These are phyloP conservation scores for Psidium guajava DNA, from an alignment of 345 rosid genomes.

Conservation along the genomic window DNA sequence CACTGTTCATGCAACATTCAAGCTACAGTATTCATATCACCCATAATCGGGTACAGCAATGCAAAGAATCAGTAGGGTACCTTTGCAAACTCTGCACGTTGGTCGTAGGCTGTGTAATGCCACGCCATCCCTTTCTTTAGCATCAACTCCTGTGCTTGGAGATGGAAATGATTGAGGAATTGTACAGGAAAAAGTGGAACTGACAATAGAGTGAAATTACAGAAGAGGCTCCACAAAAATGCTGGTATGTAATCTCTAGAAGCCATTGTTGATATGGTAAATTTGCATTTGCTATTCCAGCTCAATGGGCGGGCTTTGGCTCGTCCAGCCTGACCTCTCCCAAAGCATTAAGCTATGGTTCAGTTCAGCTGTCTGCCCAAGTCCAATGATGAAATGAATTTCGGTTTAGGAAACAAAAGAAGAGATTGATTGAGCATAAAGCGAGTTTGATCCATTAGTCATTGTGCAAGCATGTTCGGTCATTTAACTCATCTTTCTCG, in stretches of 20 bases:
- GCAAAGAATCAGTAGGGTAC: slow-evolving; percentile 10
- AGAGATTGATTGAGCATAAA: not conserved
- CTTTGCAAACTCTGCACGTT: slow-evolving; percentile 38
- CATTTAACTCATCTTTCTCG: not conserved
- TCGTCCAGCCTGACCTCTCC: not conserved
- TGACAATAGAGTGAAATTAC: not conserved
- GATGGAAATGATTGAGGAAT: not conserved
- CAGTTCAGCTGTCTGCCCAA: not conserved
- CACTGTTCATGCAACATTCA: slow-evolving; percentile 23
- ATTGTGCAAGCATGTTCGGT: not conserved
- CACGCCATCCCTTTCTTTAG: slow-evolving; percentile 79
- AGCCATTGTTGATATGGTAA: not conserved
- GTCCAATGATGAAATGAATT: not conserved
- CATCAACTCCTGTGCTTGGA: slow-evolving; percentile 46
- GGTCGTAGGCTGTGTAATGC: slow-evolving; percentile 65
- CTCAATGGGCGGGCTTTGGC: not conserved
- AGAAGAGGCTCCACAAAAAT: not conserved
- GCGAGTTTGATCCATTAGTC: not conserved
- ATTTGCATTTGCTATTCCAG: not conserved
- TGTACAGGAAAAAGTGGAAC: not conserved
- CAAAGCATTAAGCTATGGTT: not conserved
- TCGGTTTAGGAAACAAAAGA: not conserved
- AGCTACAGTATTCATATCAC: not conserved
- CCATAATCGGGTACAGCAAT: not conserved
- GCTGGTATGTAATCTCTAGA: not conserved